These are phyloP conservation scores for Proliferodiscus dingleyae DNA, from an alignment of 2,329 filamentous ascomycete genomes.

Conservation along the genomic window DNA sequence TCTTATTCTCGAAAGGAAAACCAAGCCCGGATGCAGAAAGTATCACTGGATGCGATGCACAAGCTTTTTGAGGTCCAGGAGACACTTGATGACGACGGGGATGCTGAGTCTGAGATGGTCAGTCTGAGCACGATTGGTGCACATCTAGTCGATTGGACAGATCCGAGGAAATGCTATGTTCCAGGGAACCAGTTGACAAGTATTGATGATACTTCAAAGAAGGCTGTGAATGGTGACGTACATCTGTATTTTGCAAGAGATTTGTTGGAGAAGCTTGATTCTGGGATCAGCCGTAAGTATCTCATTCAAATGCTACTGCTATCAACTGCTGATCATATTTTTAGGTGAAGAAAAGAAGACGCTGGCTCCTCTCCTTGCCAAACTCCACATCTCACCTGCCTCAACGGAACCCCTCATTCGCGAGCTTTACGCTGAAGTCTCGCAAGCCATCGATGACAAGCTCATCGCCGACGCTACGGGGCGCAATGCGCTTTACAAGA, in stretches of 20 bases:
- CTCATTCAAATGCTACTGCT: slow-evolving; percentile 2
- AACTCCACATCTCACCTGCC: slow-evolving; percentile 71
- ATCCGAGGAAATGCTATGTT: slow-evolving; percentile 72
- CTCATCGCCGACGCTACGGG: slow-evolving; percentile 55
- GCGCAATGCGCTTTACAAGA: slow-evolving; percentile 62
- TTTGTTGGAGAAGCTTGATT: slow-evolving; percentile 69
- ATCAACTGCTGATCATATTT: slow-evolving; percentile 26
- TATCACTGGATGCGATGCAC: slow-evolving; percentile 71
- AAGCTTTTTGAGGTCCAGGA: slow-evolving; percentile 69
- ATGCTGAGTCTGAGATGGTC: slow-evolving; percentile 74
- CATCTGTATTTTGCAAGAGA: slow-evolving; percentile 75
- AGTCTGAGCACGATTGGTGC: slow-evolving; percentile 72
- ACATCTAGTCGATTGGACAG: slow-evolving; percentile 90
- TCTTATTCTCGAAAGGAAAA: slow-evolving; percentile 81
- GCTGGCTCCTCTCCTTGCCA: slow-evolving; percentile 71
- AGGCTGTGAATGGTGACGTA: slow-evolving; percentile 67
- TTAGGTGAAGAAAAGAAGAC: slow-evolving; percentile 82
- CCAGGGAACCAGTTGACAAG: slow-evolving; percentile 39
- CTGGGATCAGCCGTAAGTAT: slow-evolving; percentile 60
- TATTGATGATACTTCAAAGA: slow-evolving; percentile 52
- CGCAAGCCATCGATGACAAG: slow-evolving; percentile 58
- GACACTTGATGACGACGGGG: slow-evolving; percentile 68
- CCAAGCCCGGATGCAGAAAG: slow-evolving; percentile 71
- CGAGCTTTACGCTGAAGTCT: slow-evolving; percentile 52
- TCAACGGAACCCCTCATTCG: slow-evolving; percentile 55